Conservation (phyloP, 441 rosid genomes). For the Croton laevigatus region DNA sequence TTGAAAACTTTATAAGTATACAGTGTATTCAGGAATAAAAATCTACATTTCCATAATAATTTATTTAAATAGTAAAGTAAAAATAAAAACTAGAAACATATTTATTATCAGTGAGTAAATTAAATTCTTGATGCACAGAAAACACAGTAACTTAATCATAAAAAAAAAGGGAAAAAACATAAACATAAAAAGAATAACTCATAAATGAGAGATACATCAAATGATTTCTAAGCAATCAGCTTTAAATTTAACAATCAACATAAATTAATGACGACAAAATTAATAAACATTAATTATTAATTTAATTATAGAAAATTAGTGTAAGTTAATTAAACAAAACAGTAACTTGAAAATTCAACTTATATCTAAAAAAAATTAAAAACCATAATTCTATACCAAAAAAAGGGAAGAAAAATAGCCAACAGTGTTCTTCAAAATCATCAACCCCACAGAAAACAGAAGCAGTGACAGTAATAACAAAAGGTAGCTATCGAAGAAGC, state of each 20-base stretch:
- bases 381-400: not conserved
- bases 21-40: not conserved
- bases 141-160: not conserved
- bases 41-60: not conserved
- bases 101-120: not conserved
- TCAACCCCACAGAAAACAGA: slow-evolving; percentile 9
- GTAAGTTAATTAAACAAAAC: not conserved
- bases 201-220: slow-evolving; percentile 2
- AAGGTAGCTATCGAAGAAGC: slow-evolving; percentile 1
- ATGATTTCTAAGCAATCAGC: not conserved
- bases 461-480: not conserved
- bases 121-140: not conserved
- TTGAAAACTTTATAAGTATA: not conserved
- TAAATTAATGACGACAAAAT: not conserved
- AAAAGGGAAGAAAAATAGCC: not conserved
- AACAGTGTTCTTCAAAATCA: not conserved
- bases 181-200: not conserved
- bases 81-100: not conserved
- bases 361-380: not conserved
- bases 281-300: not conserved
- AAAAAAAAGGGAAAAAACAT: not conserved
- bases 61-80: not conserved
- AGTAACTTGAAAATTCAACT: not conserved
- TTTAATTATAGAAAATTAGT: not conserved
- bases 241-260: not conserved